phyloP scores from a whole-genome alignment of 345 rosid species.

The Noccaea bulbosa region DNA sequence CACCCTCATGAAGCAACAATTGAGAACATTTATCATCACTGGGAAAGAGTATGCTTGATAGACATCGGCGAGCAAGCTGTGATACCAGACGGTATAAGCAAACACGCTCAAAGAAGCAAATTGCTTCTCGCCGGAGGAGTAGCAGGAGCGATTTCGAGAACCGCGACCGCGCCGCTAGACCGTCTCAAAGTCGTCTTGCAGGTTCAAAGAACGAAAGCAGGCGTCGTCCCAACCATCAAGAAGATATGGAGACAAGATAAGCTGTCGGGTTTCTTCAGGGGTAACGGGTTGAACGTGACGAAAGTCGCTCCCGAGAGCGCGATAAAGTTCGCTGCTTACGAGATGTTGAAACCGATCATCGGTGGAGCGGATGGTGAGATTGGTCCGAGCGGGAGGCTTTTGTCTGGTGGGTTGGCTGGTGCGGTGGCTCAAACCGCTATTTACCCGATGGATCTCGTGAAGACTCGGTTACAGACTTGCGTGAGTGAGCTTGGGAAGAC shows the following conservation, averaged over 20 bases:
- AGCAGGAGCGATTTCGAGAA: conserved; percentile 95
- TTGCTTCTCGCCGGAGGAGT: conserved; percentile 90
- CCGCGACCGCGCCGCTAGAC: conserved; percentile 95
- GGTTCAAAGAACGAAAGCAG: conserved; percentile 69
- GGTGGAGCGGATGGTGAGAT: conserved; percentile 64
- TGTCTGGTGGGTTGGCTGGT: conserved; percentile 95
- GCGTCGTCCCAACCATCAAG: conserved; percentile 64
- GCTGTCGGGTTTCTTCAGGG: conserved; percentile 84
- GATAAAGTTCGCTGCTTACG: conserved; percentile 83
- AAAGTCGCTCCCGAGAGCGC: conserved; percentile 99
- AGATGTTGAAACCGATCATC: conserved; percentile 67
- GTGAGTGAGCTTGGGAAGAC: conserved; percentile 69
- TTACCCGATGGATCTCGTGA: conserved; percentile 95
- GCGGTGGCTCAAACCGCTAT: conserved; percentile 92
- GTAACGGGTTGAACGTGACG: conserved; percentile 85
- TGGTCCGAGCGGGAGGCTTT: conserved; percentile 77
- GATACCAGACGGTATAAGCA: conserved; percentile 91
- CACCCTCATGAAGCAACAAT: conserved; percentile 97
- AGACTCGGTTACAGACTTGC: conserved; percentile 88
- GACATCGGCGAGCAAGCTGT: conserved; percentile 97
- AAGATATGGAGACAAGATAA: conserved; percentile 80
- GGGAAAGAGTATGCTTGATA: conserved; percentile 92
- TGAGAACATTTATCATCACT: conserved; percentile 86
- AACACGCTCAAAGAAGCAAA: conserved; percentile 75
- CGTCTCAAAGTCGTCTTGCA: conserved; percentile 88